phyloP scores from a whole-genome alignment of 352 stramenopile species.

The Pythium scleroteichum region DNA sequence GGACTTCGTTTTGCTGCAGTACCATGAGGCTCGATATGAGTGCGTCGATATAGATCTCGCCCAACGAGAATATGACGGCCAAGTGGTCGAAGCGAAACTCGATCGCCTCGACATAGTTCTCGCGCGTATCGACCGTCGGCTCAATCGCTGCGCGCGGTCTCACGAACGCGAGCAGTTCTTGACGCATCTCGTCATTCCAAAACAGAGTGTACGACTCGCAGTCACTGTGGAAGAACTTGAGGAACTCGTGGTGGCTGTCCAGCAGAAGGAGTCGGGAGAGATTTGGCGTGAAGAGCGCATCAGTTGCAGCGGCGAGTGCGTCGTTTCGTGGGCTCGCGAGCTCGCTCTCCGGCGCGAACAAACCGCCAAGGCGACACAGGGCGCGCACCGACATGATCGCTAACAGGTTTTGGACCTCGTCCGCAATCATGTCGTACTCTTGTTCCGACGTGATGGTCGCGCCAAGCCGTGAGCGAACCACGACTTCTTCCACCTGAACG shows the following conservation, averaged over 20 bases:
- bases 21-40: slow-evolving; percentile 70
- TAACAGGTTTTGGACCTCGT: slow-evolving; percentile 70
- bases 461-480: slow-evolving; percentile 44
- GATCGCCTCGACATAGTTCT: slow-evolving; percentile 54
- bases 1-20: slow-evolving; percentile 55
- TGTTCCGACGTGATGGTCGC: slow-evolving; percentile 36
- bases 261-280: slow-evolving; percentile 58
- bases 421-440: slow-evolving; percentile 41
- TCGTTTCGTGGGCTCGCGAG: slow-evolving; percentile 46
- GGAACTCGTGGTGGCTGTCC: slow-evolving; percentile 76
- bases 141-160: slow-evolving; percentile 39
- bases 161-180: slow-evolving; percentile 61
- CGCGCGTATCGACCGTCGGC: slow-evolving; percentile 31
- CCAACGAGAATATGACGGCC: slow-evolving; percentile 59
- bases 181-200: slow-evolving; percentile 78
- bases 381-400: slow-evolving; percentile 70
- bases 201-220: slow-evolving; percentile 81
- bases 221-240: slow-evolving; percentile 80
- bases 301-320: slow-evolving; percentile 40
- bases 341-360: slow-evolving; percentile 56
- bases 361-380: slow-evolving; percentile 66
- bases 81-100: slow-evolving; percentile 74
- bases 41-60: slow-evolving; percentile 74
- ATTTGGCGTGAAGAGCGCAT: slow-evolving; percentile 78
- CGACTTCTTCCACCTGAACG: slow-evolving; percentile 51